These are phyloP conservation scores for Clausena lansium DNA, from an alignment of 345 rosid species.

Conservation along the genomic window DNA sequence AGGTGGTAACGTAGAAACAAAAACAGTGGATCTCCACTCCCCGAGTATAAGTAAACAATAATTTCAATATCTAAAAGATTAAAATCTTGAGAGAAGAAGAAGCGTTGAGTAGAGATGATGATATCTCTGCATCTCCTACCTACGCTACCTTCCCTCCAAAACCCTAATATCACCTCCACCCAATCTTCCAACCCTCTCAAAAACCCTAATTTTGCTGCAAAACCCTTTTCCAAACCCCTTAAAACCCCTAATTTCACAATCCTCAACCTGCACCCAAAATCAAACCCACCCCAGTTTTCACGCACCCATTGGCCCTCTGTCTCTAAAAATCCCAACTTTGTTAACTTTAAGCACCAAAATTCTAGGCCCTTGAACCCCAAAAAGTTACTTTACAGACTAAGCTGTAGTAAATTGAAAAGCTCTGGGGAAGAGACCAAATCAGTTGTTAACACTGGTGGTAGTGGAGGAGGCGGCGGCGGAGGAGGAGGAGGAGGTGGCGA, in stretches of 20 bases:
- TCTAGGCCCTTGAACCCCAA: constrained; percentile 9
- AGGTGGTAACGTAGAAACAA: too few species aligned
- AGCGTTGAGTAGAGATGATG: constrained; percentile 23
- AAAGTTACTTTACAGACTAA: constrained; percentile 28
- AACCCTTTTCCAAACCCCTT: background rate
- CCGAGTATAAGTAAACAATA: background rate
- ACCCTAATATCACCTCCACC: constrained; percentile 23
- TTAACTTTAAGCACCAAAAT: constrained; percentile 6
- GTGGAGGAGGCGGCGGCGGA: constrained; percentile 34
- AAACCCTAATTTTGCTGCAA: constrained; percentile 14
- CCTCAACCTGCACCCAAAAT: constrained; percentile 9
- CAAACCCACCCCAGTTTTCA: constrained; percentile 4
- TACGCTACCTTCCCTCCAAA: constrained; percentile 22
- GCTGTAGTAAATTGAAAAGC: constrained; percentile 34
- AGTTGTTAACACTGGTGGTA: constrained; percentile 31
- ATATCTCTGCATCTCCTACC: constrained; percentile 35
- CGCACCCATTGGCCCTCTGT: constrained; percentile 10
- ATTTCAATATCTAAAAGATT: background rate
- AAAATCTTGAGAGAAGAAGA: background rate
- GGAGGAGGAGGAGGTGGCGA: constrained; percentile 39
- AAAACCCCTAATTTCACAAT: constrained; percentile 19
- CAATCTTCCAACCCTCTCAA: background rate
- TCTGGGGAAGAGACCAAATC: constrained; percentile 48
- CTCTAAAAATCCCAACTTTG: background rate
- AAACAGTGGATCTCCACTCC: background rate